Percentiles rank a stretch among this genome's conserved stretches.
Evolutionary conservation across 2,329 filamentous ascomycete species (phyloP).

Genomic region (Fusarium nygamai): DNA sequence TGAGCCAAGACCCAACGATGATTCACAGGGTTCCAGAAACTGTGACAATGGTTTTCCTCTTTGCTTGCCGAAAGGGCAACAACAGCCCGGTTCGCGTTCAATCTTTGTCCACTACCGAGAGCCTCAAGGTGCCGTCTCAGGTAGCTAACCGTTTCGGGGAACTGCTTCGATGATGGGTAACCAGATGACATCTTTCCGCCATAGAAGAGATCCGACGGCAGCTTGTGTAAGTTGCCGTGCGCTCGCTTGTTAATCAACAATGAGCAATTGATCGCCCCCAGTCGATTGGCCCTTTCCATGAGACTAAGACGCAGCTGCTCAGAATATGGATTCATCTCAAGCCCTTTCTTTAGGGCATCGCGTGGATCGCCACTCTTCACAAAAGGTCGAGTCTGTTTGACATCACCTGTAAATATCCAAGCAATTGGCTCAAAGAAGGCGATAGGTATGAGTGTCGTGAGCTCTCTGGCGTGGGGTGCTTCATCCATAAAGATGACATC

Average conservation of each 20-base stretch:
- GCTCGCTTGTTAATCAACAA: slow-evolving; percentile 52
- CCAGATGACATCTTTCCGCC: slow-evolving; percentile 50
- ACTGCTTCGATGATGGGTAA: slow-evolving; percentile 32
- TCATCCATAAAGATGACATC: slow-evolving; percentile 90
- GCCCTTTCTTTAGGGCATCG: slow-evolving; percentile 20
- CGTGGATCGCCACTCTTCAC: slow-evolving; percentile 45
- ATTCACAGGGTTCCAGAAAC: slow-evolving; percentile 54
- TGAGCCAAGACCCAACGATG: slow-evolving; percentile 50
- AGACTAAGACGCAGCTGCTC: slow-evolving; percentile 49
- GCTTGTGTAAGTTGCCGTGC: slow-evolving; percentile 51
- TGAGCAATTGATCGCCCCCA: slow-evolving; percentile 46
- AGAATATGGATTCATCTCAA: slow-evolving; percentile 46
- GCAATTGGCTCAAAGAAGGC: slow-evolving; percentile 54
- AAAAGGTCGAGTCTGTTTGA: slow-evolving; percentile 57
- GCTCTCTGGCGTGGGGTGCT: slow-evolving; percentile 57
- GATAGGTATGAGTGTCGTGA: slow-evolving; percentile 57
- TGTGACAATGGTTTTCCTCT: slow-evolving; percentile 45
- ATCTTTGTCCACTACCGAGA: slow-evolving; percentile 25
- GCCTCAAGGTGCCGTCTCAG: slow-evolving; percentile 45
- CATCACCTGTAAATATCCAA: slow-evolving; percentile 59
- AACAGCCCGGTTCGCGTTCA: slow-evolving; percentile 51
- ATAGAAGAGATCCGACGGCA: slow-evolving; percentile 57
- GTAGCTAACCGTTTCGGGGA: slow-evolving; percentile 42
- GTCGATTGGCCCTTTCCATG: slow-evolving; percentile 51
- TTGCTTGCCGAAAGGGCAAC: slow-evolving; percentile 43